Evolutionary conservation across 176 grass and related monocot genomes (phyloP), one percentile per base, ranked within the genome.

Genomic region (Musa troglodytarum): DNA sequence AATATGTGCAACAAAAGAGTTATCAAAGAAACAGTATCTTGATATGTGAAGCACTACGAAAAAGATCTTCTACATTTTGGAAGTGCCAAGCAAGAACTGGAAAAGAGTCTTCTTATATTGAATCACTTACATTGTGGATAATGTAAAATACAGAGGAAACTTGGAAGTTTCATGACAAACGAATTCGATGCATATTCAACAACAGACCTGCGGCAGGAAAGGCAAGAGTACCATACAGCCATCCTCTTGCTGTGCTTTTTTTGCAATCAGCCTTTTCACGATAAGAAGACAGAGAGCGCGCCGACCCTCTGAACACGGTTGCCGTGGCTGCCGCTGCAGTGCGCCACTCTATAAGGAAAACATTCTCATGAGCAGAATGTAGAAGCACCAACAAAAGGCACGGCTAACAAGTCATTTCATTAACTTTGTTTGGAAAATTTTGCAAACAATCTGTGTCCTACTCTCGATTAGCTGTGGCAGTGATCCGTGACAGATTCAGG

Each of bases 201-300:
- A 24, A 81, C 52, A 12, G 52, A 98, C 90, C 95, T 3, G 86
- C 95, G 15, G 86, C 90, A 51, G 94, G 86, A 58, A 93, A 10
- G 55, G 80, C 80, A 64, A 92, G 68, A 78, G 85, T 54, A 81
- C 76, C 72, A 49, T 83, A 77, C 34, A 88, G 53, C 92, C 83
- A 96, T 79, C 77, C 77, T 50, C 9, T 52, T 76, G 61, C 71
- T 24, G 80, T 51, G 23, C 58, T 69, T 17, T 49, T 69, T 16
- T 28, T 65, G 23, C 49, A 68, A 57, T 65, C 70, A 65, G 87
- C 54, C 54, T 50, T 83, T 74, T 85, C 71, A 80, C 79, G 80
- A 80, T 84, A 82, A 5, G 85, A 92, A 79, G 86, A 82, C 12
- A 83, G 74, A 73, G 82, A 79, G 24, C 79, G 52, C 17, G 80